Conservation (phyloP, 2,329 filamentous ascomycete genomes). For the Lecanicillium sp. region DNA sequence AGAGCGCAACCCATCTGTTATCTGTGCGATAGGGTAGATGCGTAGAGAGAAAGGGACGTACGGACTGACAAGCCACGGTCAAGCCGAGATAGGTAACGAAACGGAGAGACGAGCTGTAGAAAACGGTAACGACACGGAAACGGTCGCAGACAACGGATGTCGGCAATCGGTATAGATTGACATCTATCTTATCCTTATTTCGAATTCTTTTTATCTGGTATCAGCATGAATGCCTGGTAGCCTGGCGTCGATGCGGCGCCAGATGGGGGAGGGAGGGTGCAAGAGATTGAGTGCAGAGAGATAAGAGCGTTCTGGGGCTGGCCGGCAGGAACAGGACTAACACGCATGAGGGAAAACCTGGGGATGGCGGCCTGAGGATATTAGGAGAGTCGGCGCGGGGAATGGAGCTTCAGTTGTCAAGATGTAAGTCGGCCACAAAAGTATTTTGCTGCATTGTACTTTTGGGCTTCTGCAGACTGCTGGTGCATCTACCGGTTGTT, state of each 20-base stretch:
- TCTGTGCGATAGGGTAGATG: neutral
- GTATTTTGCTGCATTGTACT: too few species aligned
- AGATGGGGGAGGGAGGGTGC: neutral
- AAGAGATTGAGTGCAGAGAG: slow-evolving; percentile 4
- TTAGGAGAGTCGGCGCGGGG: too few species aligned
- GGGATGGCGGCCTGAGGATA: neutral
- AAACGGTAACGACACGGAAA: slow-evolving; percentile 4
- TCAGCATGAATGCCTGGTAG: slow-evolving; percentile 7
- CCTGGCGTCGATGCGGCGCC: slow-evolving; percentile 13
- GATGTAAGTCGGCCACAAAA: too few species aligned
- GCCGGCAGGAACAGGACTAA: neutral
- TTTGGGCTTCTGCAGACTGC: too few species aligned
- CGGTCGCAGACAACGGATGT: neutral
- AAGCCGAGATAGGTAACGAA: neutral
- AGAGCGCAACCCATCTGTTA: neutral
- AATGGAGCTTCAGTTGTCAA: too few species aligned
- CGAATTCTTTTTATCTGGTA: too few species aligned
- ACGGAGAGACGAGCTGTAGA: neutral
- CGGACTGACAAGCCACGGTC: too few species aligned
- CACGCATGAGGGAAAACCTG: neutral
- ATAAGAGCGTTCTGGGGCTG: neutral
- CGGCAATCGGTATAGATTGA: neutral
- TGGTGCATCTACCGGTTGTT: too few species aligned
- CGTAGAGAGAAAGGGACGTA: too few species aligned
- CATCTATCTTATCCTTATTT: too few species aligned